A percentile compares a stretch with the other conserved stretches of the same genome.
phyloP scores from a whole-genome alignment of 1,284 basidiomycete genomes.

The Trichosporon sp. region DNA sequence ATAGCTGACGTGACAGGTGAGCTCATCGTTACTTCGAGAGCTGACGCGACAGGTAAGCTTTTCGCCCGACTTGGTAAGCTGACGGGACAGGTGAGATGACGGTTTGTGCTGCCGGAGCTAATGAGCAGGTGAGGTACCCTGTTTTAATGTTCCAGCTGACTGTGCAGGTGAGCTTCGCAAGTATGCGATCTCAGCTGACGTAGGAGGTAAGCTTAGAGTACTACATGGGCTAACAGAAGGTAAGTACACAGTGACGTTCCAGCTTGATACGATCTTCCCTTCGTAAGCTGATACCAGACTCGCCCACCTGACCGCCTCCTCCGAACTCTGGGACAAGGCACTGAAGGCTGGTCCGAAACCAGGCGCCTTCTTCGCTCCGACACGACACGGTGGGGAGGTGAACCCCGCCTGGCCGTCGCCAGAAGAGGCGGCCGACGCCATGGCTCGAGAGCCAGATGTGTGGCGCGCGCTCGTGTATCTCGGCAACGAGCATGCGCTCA shows the following conservation, averaged over 20 bases:
- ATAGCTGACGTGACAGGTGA: neutral
- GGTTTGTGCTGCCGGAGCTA: neutral
- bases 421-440: slow-evolving; percentile 6
- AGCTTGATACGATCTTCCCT: no score
- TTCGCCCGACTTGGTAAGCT: neutral
- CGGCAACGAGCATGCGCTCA: slow-evolving; percentile 15
- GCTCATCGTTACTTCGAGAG: neutral
- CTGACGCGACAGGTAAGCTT: slow-evolving; percentile 4
- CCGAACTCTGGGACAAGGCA: slow-evolving; percentile 6
- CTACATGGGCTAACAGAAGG: neutral
- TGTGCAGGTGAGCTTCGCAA: neutral
- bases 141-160: neutral
- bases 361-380: slow-evolving; percentile 11
- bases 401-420: slow-evolving; percentile 14
- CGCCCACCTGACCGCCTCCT: slow-evolving; percentile 9
- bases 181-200: neutral
- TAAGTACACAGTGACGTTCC: neutral
- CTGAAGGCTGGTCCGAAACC: neutral
- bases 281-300: slow-evolving; percentile 5
- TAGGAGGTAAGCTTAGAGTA: neutral
- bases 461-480: slow-evolving; percentile 16
- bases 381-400: slow-evolving; percentile 5
- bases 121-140: neutral
- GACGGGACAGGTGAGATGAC: neutral
- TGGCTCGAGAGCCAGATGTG: slow-evolving; percentile 5